These are phyloP conservation scores for Ceratocystis destructans DNA, from an alignment of 2,329 filamentous ascomycete genomes.

Conservation along the genomic window DNA sequence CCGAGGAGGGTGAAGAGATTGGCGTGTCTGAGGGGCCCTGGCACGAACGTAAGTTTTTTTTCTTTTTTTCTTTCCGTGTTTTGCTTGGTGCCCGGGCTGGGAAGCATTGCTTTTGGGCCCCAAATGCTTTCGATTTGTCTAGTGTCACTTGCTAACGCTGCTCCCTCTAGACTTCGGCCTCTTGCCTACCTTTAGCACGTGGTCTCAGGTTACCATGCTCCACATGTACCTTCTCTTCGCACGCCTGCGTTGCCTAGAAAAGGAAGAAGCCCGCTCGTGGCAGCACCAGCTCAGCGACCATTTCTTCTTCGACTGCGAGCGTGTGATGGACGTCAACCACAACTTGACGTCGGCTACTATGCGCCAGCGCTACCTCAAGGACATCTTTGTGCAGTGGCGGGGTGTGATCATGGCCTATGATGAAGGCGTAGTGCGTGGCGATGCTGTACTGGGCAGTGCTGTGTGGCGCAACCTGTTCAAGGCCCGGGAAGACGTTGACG, in stretches of 20 bases:
- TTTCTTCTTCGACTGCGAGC: constrained; percentile 83
- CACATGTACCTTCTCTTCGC: constrained; percentile 88
- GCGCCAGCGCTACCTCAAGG: constrained; percentile 60
- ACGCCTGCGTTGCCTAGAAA: constrained; percentile 65
- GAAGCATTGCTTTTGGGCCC: background rate
- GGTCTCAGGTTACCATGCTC: constrained; percentile 91
- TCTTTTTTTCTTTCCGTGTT: background rate
- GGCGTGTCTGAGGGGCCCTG: constrained; percentile 63
- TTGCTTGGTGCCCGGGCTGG: background rate
- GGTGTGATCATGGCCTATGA: constrained; percentile 74
- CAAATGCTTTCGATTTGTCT: background rate
- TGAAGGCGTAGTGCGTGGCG: constrained; percentile 62
- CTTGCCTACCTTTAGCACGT: constrained; percentile 79
- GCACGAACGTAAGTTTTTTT: constrained; percentile 55
- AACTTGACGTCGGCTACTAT: constrained; percentile 46
- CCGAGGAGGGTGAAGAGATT: constrained; percentile 68
- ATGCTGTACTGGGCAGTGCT: constrained; percentile 64
- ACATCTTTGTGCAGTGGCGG: constrained; percentile 87
- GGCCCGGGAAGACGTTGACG: constrained; percentile 41
- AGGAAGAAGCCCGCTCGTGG: constrained; percentile 56
- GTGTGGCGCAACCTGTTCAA: constrained; percentile 93
- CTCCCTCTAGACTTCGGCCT: constrained; percentile 53
- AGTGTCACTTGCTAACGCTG: constrained; percentile 2
- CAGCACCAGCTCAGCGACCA: constrained; percentile 88
- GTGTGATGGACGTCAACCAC: constrained; percentile 70